Evolutionary conservation across 148 eudicot genomes (phyloP), one percentile per base, ranked within the genome.

Genomic region (Chenopodium album): DNA sequence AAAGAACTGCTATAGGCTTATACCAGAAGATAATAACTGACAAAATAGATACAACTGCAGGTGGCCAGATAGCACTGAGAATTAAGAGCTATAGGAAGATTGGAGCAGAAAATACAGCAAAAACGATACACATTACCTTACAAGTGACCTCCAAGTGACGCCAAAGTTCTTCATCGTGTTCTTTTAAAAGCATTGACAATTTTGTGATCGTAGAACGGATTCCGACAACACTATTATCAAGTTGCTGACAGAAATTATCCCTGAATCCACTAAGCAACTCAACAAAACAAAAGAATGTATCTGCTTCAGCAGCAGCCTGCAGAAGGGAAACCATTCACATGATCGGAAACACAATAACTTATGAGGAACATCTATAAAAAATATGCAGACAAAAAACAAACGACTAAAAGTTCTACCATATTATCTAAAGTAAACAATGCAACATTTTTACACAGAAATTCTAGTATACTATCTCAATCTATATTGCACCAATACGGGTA

Each of bases 161-260:
- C 98, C 99, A 97, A 37, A 97, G 93, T 83, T 97, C 99, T 86
- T 97, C 98, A 80, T 97, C 99, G 77, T 97, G 98, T 78, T 97
- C 94, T 86, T 92, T 97, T 70, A 97, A 80, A 81, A 94, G 89
- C 82, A 78, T 80, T 65, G 99, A 97, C 87, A 97, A 81, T 80
- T 86, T 94, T 70, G 97, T 82, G 87, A 97, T 97, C 72, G 99
- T 92, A 76, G 98, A 89, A 79, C 98, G 97, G 76, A 97, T 97
- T 64, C 99, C 99, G 48, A 97, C 97, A 81, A 94, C 94, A 79
- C 98, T 97, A 72, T 94, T 97, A 76, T 97, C 99, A 82, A 97
- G 98, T 89, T 97, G 97, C 88, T 96, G 97, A 78, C 96, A 92
- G 82, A 91, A 96, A 84, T 94, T 87, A 84, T 94, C 98, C 75